A percentile compares a stretch with the other conserved stretches of the same genome.
phyloP scores from a whole-genome alignment of 345 rosid species.

The Melaleuca quinquenervia region DNA sequence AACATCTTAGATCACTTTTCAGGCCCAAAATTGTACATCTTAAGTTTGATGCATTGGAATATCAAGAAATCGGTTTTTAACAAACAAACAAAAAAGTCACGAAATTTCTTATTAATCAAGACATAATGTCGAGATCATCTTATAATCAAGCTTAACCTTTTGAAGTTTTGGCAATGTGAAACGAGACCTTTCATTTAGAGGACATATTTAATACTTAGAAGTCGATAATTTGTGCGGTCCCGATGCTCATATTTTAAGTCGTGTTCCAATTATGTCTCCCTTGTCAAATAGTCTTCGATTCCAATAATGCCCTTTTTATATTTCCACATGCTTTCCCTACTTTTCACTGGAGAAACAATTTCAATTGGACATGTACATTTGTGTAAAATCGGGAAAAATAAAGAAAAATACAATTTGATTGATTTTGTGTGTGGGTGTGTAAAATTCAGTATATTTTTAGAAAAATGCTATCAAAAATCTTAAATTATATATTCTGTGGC shows the following conservation, averaged over 20 bases:
- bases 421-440: too few relatives aligned
- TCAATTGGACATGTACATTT: fast-evolving
- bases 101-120: neutral
- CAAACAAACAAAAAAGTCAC: neutral
- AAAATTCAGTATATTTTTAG: too few relatives aligned
- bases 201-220: neutral
- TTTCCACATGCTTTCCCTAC: neutral
- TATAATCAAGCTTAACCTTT: neutral
- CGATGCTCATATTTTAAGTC: neutral
- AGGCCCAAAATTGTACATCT: neutral
- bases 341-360: neutral
- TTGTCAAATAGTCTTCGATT: neutral
- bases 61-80: neutral
- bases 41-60: neutral
- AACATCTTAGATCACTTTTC: neutral
- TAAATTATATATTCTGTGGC: too few relatives aligned
- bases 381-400: neutral
- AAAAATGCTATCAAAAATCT: too few relatives aligned
- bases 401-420: too few relatives aligned
- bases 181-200: fast-evolving
- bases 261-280: neutral
- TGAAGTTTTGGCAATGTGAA: fast-evolving
- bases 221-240: neutral
- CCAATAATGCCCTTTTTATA: neutral
- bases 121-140: fast-evolving